Conservation (phyloP, 805 yeast genomes). For the Ogataea paradorogensis region DNA sequence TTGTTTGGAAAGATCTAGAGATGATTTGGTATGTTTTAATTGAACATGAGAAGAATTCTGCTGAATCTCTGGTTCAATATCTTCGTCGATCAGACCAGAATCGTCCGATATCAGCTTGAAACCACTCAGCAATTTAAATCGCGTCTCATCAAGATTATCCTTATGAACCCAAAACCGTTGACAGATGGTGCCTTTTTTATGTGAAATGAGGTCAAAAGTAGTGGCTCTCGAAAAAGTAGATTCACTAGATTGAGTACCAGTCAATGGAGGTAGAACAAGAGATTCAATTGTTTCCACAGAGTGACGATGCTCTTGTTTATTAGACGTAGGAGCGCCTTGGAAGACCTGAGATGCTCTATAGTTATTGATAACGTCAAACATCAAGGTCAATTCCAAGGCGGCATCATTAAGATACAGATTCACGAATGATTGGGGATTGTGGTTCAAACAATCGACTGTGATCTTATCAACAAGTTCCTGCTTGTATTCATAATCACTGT, state of each 20-base stretch:
- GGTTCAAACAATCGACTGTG: slow-evolving; percentile 26
- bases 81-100: slow-evolving; percentile 27
- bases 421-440: slow-evolving; percentile 54
- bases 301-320: slow-evolving; percentile 6
- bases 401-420: slow-evolving; percentile 57
- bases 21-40: slow-evolving; percentile 16
- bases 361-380: slow-evolving; percentile 45
- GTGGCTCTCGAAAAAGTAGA: slow-evolving; percentile 24
- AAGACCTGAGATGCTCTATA: slow-evolving; percentile 12
- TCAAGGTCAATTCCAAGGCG: slow-evolving; percentile 56
- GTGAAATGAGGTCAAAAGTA: slow-evolving; percentile 37
- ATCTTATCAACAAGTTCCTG: slow-evolving; percentile 34
- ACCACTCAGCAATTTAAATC: slow-evolving; percentile 43
- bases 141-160: slow-evolving; percentile 56
- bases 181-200: slow-evolving; percentile 36
- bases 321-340: background rate
- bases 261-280: slow-evolving; percentile 14
- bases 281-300: slow-evolving; percentile 26
- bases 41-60: slow-evolving; percentile 5
- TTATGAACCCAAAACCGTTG: slow-evolving; percentile 54
- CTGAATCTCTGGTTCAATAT: slow-evolving; percentile 3
- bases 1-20: slow-evolving; percentile 8
- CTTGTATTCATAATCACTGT: slow-evolving; percentile 36
- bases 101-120: slow-evolving; percentile 38
- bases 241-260: slow-evolving; percentile 8